Evolutionary conservation across 352 stramenopile species (phyloP).

Genomic region (Phytophthora multivora): DNA sequence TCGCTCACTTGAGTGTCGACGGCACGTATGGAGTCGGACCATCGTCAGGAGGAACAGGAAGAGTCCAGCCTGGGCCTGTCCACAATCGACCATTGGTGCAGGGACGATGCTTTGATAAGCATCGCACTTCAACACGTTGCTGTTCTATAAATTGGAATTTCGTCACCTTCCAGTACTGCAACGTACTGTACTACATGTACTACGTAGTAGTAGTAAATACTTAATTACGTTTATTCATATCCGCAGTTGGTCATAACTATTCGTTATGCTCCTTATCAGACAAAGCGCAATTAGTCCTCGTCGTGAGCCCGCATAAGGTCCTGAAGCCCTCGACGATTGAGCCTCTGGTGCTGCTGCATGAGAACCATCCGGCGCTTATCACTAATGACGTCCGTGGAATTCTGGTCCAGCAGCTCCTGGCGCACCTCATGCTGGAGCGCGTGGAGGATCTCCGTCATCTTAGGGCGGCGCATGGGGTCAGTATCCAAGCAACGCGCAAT

Average conservation of each 20-base stretch:
- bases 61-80: background rate
- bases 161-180: background rate
- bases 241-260: too few species aligned
- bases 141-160: constrained; percentile 2
- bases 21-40: constrained; percentile 15
- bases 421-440: constrained; percentile 76
- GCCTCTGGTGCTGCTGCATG: constrained; percentile 75
- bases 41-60: constrained; percentile 4
- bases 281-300: constrained; percentile 15
- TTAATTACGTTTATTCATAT: too few species aligned
- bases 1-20: background rate
- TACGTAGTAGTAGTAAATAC: too few species aligned
- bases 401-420: constrained; percentile 74
- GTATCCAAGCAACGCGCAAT: constrained; percentile 69
- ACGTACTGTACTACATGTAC: too few species aligned
- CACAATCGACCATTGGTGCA: constrained; percentile 7
- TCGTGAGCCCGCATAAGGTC: constrained; percentile 49
- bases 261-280: constrained; percentile 4
- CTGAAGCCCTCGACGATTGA: constrained; percentile 72
- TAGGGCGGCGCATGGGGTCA: constrained; percentile 60
- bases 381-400: constrained; percentile 59
- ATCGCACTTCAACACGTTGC: constrained; percentile 17
- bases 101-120: constrained; percentile 8
- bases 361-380: constrained; percentile 73
- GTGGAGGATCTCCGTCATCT: constrained; percentile 82